Conservation (phyloP, 1,139 yeast species). For the Geotrichum restrictum region DNA sequence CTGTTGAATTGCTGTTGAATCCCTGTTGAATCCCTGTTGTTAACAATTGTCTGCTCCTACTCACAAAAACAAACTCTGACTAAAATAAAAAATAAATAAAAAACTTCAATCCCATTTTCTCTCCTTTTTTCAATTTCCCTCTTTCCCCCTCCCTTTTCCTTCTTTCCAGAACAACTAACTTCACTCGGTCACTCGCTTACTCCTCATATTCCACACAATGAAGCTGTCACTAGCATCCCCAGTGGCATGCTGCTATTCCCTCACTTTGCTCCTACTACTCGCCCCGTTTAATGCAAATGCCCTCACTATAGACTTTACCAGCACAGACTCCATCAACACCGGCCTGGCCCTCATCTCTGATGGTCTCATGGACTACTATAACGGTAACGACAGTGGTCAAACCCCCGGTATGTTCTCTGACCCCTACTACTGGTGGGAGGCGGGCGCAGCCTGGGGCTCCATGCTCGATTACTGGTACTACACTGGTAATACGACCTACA, state of each 20-base stretch:
- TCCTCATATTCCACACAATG: neutral
- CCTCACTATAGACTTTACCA: slow-evolving; percentile 25
- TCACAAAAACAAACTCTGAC: neutral
- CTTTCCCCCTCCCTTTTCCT: neutral
- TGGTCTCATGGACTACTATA: slow-evolving; percentile 71
- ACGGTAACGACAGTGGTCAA: slow-evolving; percentile 50
- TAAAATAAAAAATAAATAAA: neutral
- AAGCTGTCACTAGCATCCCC: neutral
- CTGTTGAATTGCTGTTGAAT: too few relatives aligned
- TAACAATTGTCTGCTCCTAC: neutral
- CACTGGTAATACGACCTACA: slow-evolving; percentile 61
- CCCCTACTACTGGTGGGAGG: slow-evolving; percentile 94
- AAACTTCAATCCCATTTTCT: neutral
- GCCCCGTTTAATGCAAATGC: slow-evolving; percentile 4
- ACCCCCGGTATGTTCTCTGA: slow-evolving; percentile 70
- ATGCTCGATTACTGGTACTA: slow-evolving; percentile 62
- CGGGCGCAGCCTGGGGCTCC: slow-evolving; percentile 84
- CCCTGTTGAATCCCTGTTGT: too few relatives aligned
- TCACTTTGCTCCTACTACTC: neutral
- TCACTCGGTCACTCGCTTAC: neutral
- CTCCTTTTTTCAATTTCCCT: neutral
- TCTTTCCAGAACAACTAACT: neutral
- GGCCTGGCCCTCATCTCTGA: slow-evolving; percentile 57
- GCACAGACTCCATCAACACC: slow-evolving; percentile 29
- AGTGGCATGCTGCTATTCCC: neutral